Percentiles rank a stretch among this genome's conserved stretches.
These are phyloP conservation scores for Flaveria floridana DNA, from an alignment of 140 eudicot genomes.

Conservation along the genomic window DNA sequence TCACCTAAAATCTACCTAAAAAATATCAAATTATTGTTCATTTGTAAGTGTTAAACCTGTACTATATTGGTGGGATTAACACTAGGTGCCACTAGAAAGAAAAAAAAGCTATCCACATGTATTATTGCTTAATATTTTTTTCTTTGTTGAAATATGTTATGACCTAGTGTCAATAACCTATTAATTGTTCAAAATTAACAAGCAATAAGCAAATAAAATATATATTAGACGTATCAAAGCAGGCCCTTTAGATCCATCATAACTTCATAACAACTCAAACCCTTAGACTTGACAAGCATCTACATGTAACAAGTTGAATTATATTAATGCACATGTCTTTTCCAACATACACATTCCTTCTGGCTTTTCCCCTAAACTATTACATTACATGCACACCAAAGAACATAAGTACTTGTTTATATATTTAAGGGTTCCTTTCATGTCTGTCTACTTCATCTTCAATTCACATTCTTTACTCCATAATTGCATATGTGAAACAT, in stretches of 20 bases:
- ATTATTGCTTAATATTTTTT: no score
- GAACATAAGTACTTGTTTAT: constrained; percentile 30
- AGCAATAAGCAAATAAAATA: neutral
- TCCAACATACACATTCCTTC: constrained; percentile 20
- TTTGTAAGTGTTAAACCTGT: no score
- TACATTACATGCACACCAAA: constrained; percentile 3
- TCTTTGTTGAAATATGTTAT: no score
- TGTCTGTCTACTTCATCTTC: constrained; percentile 34
- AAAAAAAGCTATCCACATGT: no score
- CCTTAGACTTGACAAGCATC: neutral
- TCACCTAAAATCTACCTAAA: no score
- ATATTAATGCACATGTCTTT: constrained; percentile 15
- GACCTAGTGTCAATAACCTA: no score
- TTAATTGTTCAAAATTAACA: neutral
- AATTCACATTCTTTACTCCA: constrained; percentile 14
- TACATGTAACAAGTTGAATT: constrained; percentile 26
- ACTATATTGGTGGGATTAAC: no score
- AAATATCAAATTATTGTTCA: no score
- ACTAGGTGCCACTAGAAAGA: no score
- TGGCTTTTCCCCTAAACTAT: constrained; percentile 20
- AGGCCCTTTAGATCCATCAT: neutral
- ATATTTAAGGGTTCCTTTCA: constrained; percentile 32
- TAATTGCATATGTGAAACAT: constrained; percentile 22
- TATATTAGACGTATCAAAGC: neutral
- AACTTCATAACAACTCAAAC: neutral